Base-by-base conservation (phyloP, 495 filamentous ascomycete genomes). In the Cudoniella acicularis region DNA sequence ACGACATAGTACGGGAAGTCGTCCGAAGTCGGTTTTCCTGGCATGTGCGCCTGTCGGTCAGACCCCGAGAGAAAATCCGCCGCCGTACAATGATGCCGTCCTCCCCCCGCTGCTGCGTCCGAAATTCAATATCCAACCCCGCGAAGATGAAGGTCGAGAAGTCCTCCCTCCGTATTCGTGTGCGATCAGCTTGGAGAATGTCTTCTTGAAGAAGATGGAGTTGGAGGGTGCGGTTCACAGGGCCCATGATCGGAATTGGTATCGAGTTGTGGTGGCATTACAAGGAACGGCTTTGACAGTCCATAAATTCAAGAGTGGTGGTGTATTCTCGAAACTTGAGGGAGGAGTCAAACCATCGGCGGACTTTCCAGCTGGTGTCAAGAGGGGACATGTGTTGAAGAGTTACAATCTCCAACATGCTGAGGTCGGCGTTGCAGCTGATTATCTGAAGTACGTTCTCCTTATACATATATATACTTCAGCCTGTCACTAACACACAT, bases 351-450 rank as follows among this genome's bases (percentile, higher is more conserved):
- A 70, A 40, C 64, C 72, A 48, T 69, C 59, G 40, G 68, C 72
- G 17, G 76, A 80, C 60, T 71, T 67, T 48, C 75, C 77, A 21
- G 68, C 70, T 23, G 75, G 73, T 67, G 67, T 73, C 16, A 73
- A 70, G 59, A 69, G 63, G 56, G 77, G 79, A 11, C 63, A 65
- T 30, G 62, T 87, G 27, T 67, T 86, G 41, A 76, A 70, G 64
- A 78, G 72, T 49, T 88, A 85, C 66, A 81, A 80, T 26, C 73
- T 88, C 22, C 79, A 87, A 49, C 77, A 87, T 62, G 86, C 84
- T 26, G 85, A 88, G 66, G 79, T 83, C 40, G 85, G 85, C 13
- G 75, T 87, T 24, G 85, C 85, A 10, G 72, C 77, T 13, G 85
- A 88, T 70, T 83, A 85, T 65, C 67, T 74, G 57, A 86, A 86